Evolutionary conservation across 2,329 filamentous ascomycete genomes (phyloP).

Genomic region (Neonectria neomacrospora): DNA sequence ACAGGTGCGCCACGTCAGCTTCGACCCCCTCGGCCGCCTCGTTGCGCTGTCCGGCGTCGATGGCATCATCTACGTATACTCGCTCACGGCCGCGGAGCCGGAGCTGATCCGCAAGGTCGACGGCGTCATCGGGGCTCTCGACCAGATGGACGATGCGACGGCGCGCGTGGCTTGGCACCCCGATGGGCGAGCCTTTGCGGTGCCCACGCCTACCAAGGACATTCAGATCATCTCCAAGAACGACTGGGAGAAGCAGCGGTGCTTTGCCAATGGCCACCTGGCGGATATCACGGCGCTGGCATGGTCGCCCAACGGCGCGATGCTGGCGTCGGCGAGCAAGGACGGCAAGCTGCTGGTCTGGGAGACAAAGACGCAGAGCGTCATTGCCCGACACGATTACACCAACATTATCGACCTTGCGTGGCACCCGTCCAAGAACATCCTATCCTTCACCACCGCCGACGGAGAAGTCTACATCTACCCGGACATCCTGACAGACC

Average conservation of each 20-base stretch:
- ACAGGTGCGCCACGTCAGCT: constrained; percentile 90
- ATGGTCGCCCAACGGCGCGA: constrained; percentile 94
- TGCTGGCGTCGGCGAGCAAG: constrained; percentile 78
- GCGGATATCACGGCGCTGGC: constrained; percentile 86
- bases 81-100: constrained; percentile 79
- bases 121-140: constrained; percentile 82
- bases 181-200: constrained; percentile 89
- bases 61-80: constrained; percentile 91
- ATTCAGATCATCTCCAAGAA: constrained; percentile 87
- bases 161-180: constrained; percentile 90
- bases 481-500: constrained; percentile 72
- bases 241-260: constrained; percentile 88
- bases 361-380: constrained; percentile 88
- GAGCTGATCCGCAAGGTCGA: constrained; percentile 86
- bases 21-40: constrained; percentile 81
- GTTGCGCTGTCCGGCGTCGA: constrained; percentile 88
- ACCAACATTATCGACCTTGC: constrained; percentile 84
- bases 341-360: constrained; percentile 81
- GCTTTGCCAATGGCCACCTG: constrained; percentile 82
- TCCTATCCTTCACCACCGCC: constrained; percentile 89
- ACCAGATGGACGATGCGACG: constrained; percentile 78
- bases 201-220: constrained; percentile 83
- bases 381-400: constrained; percentile 82
- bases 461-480: constrained; percentile 95
- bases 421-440: constrained; percentile 92